Base-by-base conservation (phyloP, 164 flowering plant species). In the Cinnamomum micranthum region DNA sequence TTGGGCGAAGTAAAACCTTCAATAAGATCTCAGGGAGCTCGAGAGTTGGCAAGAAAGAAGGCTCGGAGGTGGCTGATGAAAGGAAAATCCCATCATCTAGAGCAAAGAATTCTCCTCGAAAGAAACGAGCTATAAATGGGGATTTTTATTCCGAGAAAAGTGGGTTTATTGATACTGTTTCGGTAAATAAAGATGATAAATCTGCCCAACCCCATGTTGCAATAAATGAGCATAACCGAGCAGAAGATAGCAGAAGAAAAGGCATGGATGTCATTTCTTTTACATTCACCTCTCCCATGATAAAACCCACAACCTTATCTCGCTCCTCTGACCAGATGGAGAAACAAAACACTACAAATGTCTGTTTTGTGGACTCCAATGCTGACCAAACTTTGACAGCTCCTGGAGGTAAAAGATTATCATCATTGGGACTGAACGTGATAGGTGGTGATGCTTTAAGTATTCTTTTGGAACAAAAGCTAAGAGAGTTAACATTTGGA, bases 191-290 rank as follows among this genome's bases (percentile, higher is more conserved):
- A 73, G 80, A 72, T 78, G 82, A 79, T 75, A 69, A 82, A 35
- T 67, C 70, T 47, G 80, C 76, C 50, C 76, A 74, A 22, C 15
- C 76, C 27, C 65, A 55, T 66, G 52, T 23, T 25, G 71, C 70
- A 6, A 74, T 68, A n/a, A 68, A 74, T 68, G 71, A 68, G 66
- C 76, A 68, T 65, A 4, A 68, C 52, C 31, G 35, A n/a, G 25
- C 52, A 52, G 76, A 74, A 27, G 76, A 66, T 23, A 33, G 23
- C 84, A 82, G 80, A 81, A 87, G 79, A 72, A 90, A 84, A 58
- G 88, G 92, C 70, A 86, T 79, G 77, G 98, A 93, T 83, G 93
- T 94, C 79, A 88, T 95, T 80, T 95, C 99, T 22, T 95, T 95
- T 80, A 92, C 99, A 50, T 93, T 95, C 77, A 92, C 89, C 52